Conservation (phyloP, 805 yeast species). For the Brettanomyces custersianus region DNA sequence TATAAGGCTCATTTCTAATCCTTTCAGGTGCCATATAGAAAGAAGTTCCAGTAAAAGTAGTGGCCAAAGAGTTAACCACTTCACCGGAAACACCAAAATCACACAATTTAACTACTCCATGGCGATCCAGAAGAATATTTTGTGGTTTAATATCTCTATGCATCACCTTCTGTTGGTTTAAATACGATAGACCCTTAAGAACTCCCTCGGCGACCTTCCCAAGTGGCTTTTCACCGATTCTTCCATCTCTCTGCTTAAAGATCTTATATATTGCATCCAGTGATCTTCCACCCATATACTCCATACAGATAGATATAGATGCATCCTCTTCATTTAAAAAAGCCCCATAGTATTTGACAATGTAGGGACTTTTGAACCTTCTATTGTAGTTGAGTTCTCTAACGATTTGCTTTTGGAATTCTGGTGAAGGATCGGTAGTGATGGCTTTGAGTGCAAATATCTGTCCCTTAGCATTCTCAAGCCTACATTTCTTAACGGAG, state of each 20-base stretch:
- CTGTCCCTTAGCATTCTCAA: slow-evolving; percentile 42
- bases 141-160: slow-evolving; percentile 97
- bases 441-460: slow-evolving; percentile 80
- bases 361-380: slow-evolving; percentile 71
- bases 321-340: slow-evolving; percentile 69
- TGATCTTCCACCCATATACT: slow-evolving; percentile 90
- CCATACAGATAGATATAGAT: slow-evolving; percentile 92
- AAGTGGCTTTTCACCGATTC: slow-evolving; percentile 87
- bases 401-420: slow-evolving; percentile 79
- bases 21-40: slow-evolving; percentile 99
- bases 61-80: slow-evolving; percentile 89
- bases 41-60: slow-evolving; percentile 95
- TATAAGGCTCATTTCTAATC: slow-evolving; percentile 89
- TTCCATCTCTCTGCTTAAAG: slow-evolving; percentile 63
- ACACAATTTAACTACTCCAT: slow-evolving; percentile 85
- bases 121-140: slow-evolving; percentile 65
- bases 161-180: slow-evolving; percentile 80
- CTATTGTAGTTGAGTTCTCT: slow-evolving; percentile 87
- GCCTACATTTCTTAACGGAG: slow-evolving; percentile 68
- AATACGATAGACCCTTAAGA: slow-evolving; percentile 72
- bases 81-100: slow-evolving; percentile 98
- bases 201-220: slow-evolving; percentile 89
- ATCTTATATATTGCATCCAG: slow-evolving; percentile 84
- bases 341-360: slow-evolving; percentile 90
- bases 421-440: slow-evolving; percentile 72